A percentile compares a stretch with the other conserved stretches of the same genome.
Evolutionary conservation across 2,329 filamentous ascomycete species (phyloP).

Genomic region (Knufia petricola): DNA sequence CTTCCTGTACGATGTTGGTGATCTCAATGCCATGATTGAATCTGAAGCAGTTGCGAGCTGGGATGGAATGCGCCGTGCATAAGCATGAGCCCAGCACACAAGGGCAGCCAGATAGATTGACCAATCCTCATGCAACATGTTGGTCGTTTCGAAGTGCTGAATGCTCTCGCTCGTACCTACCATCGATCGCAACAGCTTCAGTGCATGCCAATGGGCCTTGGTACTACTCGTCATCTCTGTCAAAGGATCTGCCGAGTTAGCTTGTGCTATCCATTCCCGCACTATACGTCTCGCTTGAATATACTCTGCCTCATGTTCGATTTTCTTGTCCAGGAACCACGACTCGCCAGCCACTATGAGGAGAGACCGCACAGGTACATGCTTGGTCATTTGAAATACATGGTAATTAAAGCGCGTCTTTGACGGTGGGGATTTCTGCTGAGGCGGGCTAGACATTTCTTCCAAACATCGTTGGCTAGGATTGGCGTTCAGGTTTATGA

Average conservation of each 20-base stretch:
- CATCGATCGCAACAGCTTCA: conserved; percentile 19
- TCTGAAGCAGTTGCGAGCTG: not conserved
- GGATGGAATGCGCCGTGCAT: conserved; percentile 2
- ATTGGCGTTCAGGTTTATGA: conserved; percentile 2
- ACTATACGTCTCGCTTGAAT: conserved; percentile 25
- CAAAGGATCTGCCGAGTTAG: conserved; percentile 1
- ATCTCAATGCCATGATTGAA: not conserved
- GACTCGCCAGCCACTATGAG: conserved; percentile 30
- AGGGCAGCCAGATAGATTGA: conserved; percentile 27
- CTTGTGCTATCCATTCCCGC: conserved; percentile 24
- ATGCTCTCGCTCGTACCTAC: conserved; percentile 10
- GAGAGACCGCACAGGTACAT: conserved; percentile 26
- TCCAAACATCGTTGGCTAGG: conserved; percentile 3
- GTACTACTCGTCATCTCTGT: conserved; percentile 20
- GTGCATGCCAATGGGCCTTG: conserved; percentile 28
- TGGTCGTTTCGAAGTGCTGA: conserved; percentile 15
- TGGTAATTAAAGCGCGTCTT: conserved; percentile 25
- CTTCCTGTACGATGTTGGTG: not conserved
- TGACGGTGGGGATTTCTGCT: not conserved
- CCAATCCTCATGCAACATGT: conserved; percentile 29
- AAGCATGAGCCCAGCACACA: conserved; percentile 29
- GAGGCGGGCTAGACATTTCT: conserved; percentile 2
- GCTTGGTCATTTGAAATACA: conserved; percentile 24
- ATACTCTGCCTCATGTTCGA: conserved; percentile 27
- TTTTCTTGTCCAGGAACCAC: conserved; percentile 29